phyloP scores from a whole-genome alignment of 2,329 filamentous ascomycete genomes.

The Talaromyces albobiverticillius region DNA sequence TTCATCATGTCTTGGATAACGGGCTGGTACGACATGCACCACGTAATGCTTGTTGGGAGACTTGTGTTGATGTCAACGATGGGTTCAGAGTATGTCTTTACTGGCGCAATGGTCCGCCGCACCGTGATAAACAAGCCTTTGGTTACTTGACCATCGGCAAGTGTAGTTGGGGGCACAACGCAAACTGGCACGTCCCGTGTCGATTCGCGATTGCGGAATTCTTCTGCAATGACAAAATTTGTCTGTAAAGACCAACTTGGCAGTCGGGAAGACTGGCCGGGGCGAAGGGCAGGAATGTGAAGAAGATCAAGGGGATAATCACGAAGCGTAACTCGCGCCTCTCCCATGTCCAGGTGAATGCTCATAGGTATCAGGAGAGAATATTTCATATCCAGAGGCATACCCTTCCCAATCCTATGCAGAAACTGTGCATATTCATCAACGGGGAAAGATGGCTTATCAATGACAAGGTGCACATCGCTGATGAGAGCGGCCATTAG shows the following conservation, averaged over 20 bases:
- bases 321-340: conserved; percentile 78
- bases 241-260: conserved; percentile 81
- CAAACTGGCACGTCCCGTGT: conserved; percentile 77
- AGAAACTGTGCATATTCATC: conserved; percentile 79
- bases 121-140: conserved; percentile 81
- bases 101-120: conserved; percentile 83
- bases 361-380: conserved; percentile 86
- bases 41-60: conserved; percentile 88
- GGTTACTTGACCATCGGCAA: conserved; percentile 53
- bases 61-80: conserved; percentile 89
- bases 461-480: conserved; percentile 79
- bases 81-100: conserved; percentile 96
- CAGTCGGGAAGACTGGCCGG: conserved; percentile 73
- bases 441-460: conserved; percentile 89
- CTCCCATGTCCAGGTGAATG: conserved; percentile 83
- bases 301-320: conserved; percentile 92
- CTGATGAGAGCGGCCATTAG: conserved; percentile 77
- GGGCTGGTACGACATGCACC: conserved; percentile 96
- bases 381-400: conserved; percentile 89
- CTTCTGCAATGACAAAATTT: conserved; percentile 94
- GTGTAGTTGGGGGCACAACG: conserved; percentile 69
- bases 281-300: conserved; percentile 80
- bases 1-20: conserved; percentile 99
- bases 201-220: conserved; percentile 78
- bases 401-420: conserved; percentile 89